Evolutionary conservation across 75 land plant genomes (phyloP).

Genomic region (Sequoia sempervirens): DNA sequence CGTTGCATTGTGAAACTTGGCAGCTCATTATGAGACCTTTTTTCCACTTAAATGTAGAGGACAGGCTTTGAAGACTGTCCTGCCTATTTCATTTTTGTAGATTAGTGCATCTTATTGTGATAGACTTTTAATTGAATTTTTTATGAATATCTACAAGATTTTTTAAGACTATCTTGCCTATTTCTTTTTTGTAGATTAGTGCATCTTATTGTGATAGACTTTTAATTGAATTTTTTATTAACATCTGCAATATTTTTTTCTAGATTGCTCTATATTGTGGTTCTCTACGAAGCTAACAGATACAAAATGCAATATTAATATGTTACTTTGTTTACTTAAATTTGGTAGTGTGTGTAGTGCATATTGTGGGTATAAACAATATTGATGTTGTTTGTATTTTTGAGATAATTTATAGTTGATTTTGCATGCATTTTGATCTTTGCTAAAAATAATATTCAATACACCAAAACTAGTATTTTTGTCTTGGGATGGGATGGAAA

Average conservation of each 20-base stretch:
- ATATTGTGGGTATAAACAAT: too few relatives aligned
- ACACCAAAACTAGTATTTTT: too few relatives aligned
- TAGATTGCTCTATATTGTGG: neutral
- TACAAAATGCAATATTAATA: too few relatives aligned
- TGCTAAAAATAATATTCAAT: too few relatives aligned
- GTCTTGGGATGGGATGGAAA: too few relatives aligned
- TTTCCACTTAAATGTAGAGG: neutral
- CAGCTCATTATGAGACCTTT: neutral
- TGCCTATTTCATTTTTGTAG: conserved; percentile 8
- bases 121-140: neutral
- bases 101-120: neutral
- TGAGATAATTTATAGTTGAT: too few relatives aligned
- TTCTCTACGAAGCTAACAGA: too few relatives aligned
- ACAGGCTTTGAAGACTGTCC: neutral
- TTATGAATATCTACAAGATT: neutral
- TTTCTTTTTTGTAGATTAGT: conserved; percentile 7
- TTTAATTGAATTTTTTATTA: neutral
- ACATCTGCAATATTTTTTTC: neutral
- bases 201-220: neutral
- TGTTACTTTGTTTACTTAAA: too few relatives aligned
- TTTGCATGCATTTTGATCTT: too few relatives aligned
- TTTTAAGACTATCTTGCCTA: neutral
- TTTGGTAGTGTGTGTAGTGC: too few relatives aligned
- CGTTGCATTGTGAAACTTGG: neutral
- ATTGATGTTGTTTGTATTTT: too few relatives aligned